phyloP scores from a whole-genome alignment of 2,329 filamentous ascomycete genomes.

The Calonectria pauciramosa region DNA sequence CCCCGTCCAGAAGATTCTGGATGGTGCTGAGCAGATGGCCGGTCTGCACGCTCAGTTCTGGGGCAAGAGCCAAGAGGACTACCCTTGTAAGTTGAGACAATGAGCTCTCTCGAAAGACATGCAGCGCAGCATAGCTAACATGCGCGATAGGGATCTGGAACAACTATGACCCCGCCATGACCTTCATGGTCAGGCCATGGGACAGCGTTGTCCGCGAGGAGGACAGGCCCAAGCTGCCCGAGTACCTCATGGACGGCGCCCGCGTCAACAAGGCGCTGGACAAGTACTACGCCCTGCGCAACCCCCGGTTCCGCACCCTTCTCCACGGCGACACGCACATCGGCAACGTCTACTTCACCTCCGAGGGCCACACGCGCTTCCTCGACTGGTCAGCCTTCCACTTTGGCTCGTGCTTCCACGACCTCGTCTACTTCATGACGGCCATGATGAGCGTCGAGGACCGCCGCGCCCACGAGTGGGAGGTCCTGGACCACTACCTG shows the following conservation, averaged over 20 bases:
- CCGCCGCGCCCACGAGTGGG: slow-evolving; percentile 55
- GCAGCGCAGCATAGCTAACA: neutral
- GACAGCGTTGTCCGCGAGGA: slow-evolving; percentile 47
- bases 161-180: slow-evolving; percentile 54
- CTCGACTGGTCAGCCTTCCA: slow-evolving; percentile 59
- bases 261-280: slow-evolving; percentile 53
- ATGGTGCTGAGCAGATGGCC: slow-evolving; percentile 56
- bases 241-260: slow-evolving; percentile 53
- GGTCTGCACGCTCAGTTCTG: slow-evolving; percentile 56
- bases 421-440: slow-evolving; percentile 57
- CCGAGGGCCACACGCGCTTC: slow-evolving; percentile 52
- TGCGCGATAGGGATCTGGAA: slow-evolving; percentile 47
- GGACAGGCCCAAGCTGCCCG: slow-evolving; percentile 51
- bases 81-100: slow-evolving; percentile 38
- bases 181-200: slow-evolving; percentile 48
- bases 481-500: slow-evolving; percentile 37
- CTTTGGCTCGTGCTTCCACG: slow-evolving; percentile 59
- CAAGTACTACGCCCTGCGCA: slow-evolving; percentile 53
- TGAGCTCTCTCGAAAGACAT: neutral
- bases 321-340: slow-evolving; percentile 60
- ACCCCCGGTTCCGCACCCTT: slow-evolving; percentile 55
- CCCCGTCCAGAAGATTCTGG: slow-evolving; percentile 49
- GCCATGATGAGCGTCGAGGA: slow-evolving; percentile 55
- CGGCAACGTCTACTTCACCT: slow-evolving; percentile 58
- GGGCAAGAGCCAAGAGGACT: slow-evolving; percentile 45